These are phyloP conservation scores for Epichloe bromicola DNA, from an alignment of 2,329 filamentous ascomycete genomes.

Conservation along the genomic window DNA sequence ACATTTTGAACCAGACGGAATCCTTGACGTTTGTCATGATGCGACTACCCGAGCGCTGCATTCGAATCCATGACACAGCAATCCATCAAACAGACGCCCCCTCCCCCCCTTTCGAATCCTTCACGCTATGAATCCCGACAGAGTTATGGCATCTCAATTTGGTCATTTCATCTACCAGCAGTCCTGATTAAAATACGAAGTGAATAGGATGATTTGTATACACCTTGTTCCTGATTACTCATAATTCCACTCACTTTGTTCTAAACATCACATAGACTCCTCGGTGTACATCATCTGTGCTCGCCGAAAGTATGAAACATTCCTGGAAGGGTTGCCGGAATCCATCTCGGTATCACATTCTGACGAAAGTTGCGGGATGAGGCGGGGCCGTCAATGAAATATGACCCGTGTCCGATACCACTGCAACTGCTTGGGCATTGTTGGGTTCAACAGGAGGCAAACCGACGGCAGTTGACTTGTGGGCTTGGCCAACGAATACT, in stretches of 20 bases:
- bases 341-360: slow-evolving; percentile 3
- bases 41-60: slow-evolving; percentile 2
- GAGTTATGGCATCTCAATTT: neutral
- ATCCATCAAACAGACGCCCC: neutral
- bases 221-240: neutral
- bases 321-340: neutral
- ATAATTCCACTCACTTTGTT: neutral
- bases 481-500: neutral
- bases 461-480: slow-evolving; percentile 3
- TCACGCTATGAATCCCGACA: neutral
- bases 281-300: neutral
- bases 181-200: neutral
- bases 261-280: neutral
- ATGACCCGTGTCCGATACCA: slow-evolving; percentile 4
- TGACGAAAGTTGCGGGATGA: neutral
- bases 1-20: neutral
- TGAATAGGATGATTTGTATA: neutral
- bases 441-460: slow-evolving; percentile 6
- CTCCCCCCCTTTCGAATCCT: too few species aligned
- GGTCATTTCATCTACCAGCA: neutral
- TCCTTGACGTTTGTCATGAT: slow-evolving; percentile 5
- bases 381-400: slow-evolving; percentile 3
- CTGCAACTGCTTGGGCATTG: neutral
- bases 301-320: slow-evolving; percentile 2
- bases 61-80: slow-evolving; percentile 1